phyloP scores from a whole-genome alignment of 768 basidiomycete species.

The Pisolithus microcarpus region DNA sequence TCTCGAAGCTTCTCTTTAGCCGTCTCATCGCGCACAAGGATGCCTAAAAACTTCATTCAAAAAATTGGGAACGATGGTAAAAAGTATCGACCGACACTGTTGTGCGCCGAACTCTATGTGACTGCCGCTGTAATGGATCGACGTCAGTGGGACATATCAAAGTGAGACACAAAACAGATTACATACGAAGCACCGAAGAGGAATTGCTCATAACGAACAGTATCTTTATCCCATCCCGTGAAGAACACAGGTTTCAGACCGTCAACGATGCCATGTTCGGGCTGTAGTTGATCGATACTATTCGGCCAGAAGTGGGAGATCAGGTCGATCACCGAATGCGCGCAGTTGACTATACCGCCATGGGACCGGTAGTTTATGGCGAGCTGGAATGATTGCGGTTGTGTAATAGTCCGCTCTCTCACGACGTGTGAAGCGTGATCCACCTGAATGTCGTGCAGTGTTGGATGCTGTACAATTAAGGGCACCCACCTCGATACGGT shows the following conservation, averaged over 20 bases:
- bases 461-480: neutral
- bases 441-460: slow-evolving; percentile 10
- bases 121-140: slow-evolving; percentile 26
- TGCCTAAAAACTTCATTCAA: neutral
- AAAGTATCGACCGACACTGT: neutral
- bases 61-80: neutral
- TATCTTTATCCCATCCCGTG: slow-evolving; percentile 37
- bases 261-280: slow-evolving; percentile 48
- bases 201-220: slow-evolving; percentile 48
- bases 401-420: slow-evolving; percentile 9
- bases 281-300: slow-evolving; percentile 51
- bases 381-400: slow-evolving; percentile 47
- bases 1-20: neutral
- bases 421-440: slow-evolving; percentile 5
- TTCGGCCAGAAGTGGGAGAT: slow-evolving; percentile 57
- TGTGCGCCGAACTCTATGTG: neutral
- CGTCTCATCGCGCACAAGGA: neutral
- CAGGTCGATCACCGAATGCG: slow-evolving; percentile 54
- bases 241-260: slow-evolving; percentile 56
- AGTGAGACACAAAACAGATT: neutral
- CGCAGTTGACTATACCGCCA: slow-evolving; percentile 65
- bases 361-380: slow-evolving; percentile 64
- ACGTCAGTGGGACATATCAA: slow-evolving; percentile 6
- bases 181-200: slow-evolving; percentile 43
- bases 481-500: slow-evolving; percentile 47